Evolutionary conservation across 2,329 filamentous ascomycete species (phyloP).

Genomic region (Ophiostoma piceae): DNA sequence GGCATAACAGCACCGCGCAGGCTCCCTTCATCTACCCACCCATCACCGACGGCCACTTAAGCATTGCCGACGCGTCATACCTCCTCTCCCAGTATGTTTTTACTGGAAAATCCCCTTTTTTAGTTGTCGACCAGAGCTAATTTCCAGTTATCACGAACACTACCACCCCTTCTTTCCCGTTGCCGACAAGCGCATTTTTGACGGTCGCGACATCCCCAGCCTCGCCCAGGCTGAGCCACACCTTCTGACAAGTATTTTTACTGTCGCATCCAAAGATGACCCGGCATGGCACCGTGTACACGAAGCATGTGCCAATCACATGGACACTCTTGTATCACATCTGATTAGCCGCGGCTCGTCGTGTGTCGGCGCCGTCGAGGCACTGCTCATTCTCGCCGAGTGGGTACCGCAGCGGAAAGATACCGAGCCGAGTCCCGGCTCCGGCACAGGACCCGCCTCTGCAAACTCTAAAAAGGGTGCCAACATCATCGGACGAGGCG

Average conservation of each 20-base stretch:
- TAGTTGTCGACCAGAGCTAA: not conserved
- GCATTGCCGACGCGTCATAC: constrained; percentile 29
- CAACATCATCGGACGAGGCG: constrained; percentile 56
- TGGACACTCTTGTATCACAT: constrained; percentile 62
- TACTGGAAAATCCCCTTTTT: not conserved
- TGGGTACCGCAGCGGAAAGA: constrained; percentile 61
- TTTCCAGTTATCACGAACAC: constrained; percentile 49
- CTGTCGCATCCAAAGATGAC: constrained; percentile 67
- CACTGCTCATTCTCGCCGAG: constrained; percentile 63
- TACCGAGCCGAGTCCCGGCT: not conserved
- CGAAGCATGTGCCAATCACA: constrained; percentile 61
- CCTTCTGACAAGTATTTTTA: constrained; percentile 63
- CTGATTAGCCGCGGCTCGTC: constrained; percentile 62
- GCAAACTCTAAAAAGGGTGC: not conserved
- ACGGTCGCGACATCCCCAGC: constrained; percentile 44
- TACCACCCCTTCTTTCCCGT: constrained; percentile 68
- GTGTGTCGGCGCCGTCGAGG: constrained; percentile 66
- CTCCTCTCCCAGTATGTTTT: constrained; percentile 31
- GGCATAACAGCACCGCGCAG: not conserved
- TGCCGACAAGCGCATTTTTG: constrained; percentile 56
- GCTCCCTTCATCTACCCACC: constrained; percentile 32
- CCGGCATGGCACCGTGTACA: constrained; percentile 58
- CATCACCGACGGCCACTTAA: constrained; percentile 33
- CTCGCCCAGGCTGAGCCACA: constrained; percentile 59
- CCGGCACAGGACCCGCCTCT: not conserved